Conservation (phyloP, 768 basidiomycete species). For the Mycena epipterygia region DNA sequence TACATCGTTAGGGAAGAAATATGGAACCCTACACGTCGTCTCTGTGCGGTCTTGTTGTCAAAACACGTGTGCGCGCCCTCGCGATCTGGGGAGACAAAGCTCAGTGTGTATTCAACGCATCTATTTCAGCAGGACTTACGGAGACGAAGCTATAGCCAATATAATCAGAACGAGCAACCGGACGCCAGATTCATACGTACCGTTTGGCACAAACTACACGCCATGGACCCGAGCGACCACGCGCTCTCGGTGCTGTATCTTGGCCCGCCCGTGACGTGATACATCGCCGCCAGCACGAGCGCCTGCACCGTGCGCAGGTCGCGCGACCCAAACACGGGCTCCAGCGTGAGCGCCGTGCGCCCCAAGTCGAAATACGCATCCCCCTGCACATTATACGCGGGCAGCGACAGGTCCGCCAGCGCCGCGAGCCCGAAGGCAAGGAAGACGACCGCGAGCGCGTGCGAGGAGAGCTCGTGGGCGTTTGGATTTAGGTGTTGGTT, state of each 20-base stretch:
- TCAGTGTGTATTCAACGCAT: background rate
- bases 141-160: background rate
- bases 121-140: background rate
- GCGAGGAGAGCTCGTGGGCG: background rate
- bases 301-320: constrained; percentile 37
- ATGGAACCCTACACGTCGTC: background rate
- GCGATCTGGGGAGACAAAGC: background rate
- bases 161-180: background rate
- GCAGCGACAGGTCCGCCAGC: constrained; percentile 52
- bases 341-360: constrained; percentile 25
- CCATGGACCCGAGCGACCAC: constrained; percentile 49
- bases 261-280: constrained; percentile 25
- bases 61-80: background rate
- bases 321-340: constrained; percentile 16
- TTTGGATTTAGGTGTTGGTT: background rate
- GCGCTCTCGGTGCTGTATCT: constrained; percentile 46
- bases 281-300: constrained; percentile 29
- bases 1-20: constrained; percentile 23
- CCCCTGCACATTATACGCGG: constrained; percentile 41
- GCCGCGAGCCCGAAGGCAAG: constrained; percentile 38
- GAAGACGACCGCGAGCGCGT: constrained; percentile 1
- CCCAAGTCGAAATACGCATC: constrained; percentile 33
- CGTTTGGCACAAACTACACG: constrained; percentile 45
- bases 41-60: background rate
- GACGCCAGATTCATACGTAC: background rate